Percentiles rank a stretch among this genome's conserved stretches.
Conservation (phyloP, 1,284 basidiomycete species). For the Cutaneotrichosporon mucoides region DNA sequence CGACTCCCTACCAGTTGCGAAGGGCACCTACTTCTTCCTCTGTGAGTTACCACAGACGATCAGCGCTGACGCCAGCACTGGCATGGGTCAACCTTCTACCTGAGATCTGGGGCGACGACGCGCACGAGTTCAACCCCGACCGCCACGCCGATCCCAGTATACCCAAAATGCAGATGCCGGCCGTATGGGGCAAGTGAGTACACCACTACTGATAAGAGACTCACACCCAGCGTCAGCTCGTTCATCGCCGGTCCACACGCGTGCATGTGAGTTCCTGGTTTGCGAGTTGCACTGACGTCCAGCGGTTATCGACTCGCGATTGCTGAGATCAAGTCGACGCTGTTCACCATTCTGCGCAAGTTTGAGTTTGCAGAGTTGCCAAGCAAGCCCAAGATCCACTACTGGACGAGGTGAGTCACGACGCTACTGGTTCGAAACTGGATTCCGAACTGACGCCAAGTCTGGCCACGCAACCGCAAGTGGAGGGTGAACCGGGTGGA, state of each 20-base stretch:
- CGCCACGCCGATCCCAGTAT: slow-evolving; percentile 45
- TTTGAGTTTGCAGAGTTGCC: slow-evolving; percentile 21
- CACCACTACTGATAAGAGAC: neutral
- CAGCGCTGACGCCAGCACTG: slow-evolving; percentile 24
- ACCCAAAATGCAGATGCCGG: slow-evolving; percentile 51
- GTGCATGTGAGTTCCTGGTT: slow-evolving; percentile 52
- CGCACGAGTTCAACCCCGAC: slow-evolving; percentile 61
- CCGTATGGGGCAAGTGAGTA: slow-evolving; percentile 55
- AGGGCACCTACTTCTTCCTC: slow-evolving; percentile 28
- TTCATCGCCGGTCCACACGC: slow-evolving; percentile 64
- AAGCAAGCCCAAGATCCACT: slow-evolving; percentile 1
- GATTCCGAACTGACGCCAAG: neutral
- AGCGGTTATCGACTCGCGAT: slow-evolving; percentile 64
- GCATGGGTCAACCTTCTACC: slow-evolving; percentile 55
- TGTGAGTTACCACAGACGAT: slow-evolving; percentile 45
- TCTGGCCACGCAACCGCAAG: slow-evolving; percentile 10
- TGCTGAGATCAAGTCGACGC: slow-evolving; percentile 52
- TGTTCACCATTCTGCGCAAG: slow-evolving; percentile 48
- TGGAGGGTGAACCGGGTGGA: slow-evolving; percentile 12
- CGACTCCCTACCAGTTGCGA: slow-evolving; percentile 20
- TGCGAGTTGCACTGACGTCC: too few species aligned
- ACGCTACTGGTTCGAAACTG: too few species aligned
- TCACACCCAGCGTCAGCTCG: slow-evolving; percentile 51
- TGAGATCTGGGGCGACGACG: slow-evolving; percentile 63
- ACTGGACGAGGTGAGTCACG: neutral